These are phyloP conservation scores for Clavaria fumosa DNA, from an alignment of 768 basidiomycete genomes.

Conservation along the genomic window DNA sequence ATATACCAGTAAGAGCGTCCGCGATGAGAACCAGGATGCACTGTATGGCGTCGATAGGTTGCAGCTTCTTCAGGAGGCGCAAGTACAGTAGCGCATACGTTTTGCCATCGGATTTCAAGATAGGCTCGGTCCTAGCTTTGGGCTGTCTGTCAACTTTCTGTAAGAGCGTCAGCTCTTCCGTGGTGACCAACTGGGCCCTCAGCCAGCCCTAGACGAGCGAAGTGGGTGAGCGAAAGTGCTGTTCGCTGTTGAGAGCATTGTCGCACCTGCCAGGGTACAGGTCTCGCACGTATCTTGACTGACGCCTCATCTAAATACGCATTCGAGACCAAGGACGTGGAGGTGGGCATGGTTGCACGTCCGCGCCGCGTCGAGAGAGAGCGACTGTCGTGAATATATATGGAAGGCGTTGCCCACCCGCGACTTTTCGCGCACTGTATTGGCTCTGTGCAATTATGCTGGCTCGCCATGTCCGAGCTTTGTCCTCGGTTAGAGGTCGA, in stretches of 20 bases:
- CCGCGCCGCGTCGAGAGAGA: neutral
- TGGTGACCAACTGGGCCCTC: conserved; percentile 77
- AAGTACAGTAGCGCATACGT: conserved; percentile 83
- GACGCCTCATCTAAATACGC: conserved; percentile 77
- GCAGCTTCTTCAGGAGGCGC: conserved; percentile 69
- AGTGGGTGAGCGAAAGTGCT: conserved; percentile 9
- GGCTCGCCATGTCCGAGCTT: too few relatives aligned
- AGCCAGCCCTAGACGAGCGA: conserved; percentile 63
- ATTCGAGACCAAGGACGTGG: conserved; percentile 64
- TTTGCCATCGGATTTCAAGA: conserved; percentile 68
- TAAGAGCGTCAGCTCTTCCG: conserved; percentile 73
- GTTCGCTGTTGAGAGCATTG: conserved; percentile 7
- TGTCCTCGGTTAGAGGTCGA: too few relatives aligned
- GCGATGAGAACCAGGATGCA: conserved; percentile 75
- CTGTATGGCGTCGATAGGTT: conserved; percentile 77
- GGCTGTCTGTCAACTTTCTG: conserved; percentile 84
- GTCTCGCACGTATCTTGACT: conserved; percentile 76
- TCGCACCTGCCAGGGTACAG: conserved; percentile 95
- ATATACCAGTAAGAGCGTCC: conserved; percentile 70
- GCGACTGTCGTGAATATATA: too few relatives aligned
- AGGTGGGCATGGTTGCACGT: conserved; percentile 33
- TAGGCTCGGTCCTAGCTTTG: conserved; percentile 53
- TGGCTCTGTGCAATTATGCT: too few relatives aligned
- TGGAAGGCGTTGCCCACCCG: too few relatives aligned
- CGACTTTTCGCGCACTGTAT: too few relatives aligned